Percentiles rank a stretch among this genome's conserved stretches.
Evolutionary conservation across 305 asterid genomes (phyloP).

Genomic region (Fraxinus latifolia): DNA sequence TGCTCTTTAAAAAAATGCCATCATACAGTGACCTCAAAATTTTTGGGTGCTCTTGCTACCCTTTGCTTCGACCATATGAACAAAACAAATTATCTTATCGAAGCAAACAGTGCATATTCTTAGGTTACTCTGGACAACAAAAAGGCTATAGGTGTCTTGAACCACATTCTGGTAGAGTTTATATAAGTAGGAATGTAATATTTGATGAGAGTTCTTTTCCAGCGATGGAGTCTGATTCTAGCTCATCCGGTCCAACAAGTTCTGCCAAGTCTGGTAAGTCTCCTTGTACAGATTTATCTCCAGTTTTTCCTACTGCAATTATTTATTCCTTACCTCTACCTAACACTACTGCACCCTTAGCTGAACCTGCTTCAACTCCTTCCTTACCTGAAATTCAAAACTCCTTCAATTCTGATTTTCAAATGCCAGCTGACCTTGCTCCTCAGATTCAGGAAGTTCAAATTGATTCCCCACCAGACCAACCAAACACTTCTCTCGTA

Average conservation of each 20-base stretch:
- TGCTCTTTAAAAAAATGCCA: neutral
- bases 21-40: neutral
- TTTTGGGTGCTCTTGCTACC: neutral
- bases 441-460: neutral
- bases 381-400: too few species aligned
- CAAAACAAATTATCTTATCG: neutral
- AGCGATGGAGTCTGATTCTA: neutral
- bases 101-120: neutral
- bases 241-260: neutral
- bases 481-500: neutral
- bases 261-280: neutral
- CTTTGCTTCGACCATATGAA: neutral
- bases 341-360: too few species aligned
- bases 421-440: too few species aligned
- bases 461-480: neutral
- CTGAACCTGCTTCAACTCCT: too few species aligned
- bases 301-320: neutral
- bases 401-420: too few species aligned
- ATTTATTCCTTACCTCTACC: too few species aligned
- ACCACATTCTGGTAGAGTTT: neutral
- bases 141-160: slow-evolving; percentile 1
- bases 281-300: neutral
- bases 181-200: neutral
- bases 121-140: neutral
- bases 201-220: neutral